Base-by-base conservation (phyloP, 2,329 filamentous ascomycete genomes). In the Calonectria crousiana region DNA sequence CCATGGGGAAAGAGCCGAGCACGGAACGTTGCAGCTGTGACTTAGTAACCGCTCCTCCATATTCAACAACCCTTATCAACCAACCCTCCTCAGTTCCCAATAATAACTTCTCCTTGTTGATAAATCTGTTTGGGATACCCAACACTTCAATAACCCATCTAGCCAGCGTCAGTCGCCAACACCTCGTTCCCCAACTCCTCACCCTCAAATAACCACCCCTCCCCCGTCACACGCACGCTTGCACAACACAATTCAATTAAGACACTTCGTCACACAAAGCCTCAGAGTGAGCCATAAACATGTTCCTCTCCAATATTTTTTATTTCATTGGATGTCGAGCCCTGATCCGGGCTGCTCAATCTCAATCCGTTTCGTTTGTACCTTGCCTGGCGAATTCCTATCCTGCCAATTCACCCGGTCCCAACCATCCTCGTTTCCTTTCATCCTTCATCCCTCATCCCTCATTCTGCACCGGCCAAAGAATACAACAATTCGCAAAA, bases 261-360 rank as follows among this genome's bases (percentile, higher is more conserved):
- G 8, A 34, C 51, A 30, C 14, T 11, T 14, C 18, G 14, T 56
- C 52, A 34, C 52, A 56, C 28, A 20, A 34, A 47, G 32, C 34
- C 8, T n/a, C 56, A 62, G 18, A 41, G 16, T 58, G 49, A 58
- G 10, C 38, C 36, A 71, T 30, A n/a, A 56, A 6, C 14, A 36
- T 36, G 49, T 69, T 69, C 71, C 71, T 73, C 66, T 73, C 66
- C 66, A 69, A 69, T 65, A 60, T 78, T 76, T 76, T 76, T 75
- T 73, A 76, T 74, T 74, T 78, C 77, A 78, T 81, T 81, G 77
- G 76, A 80, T 81, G 71, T 78, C 75, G 77, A 79, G 77, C 74
- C 74, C 74, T 47, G 36, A 66, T 64, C 68, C 36, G 72, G 71
- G 76, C 73, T 75, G 69, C 75, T 80, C 78, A 79, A 77, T 81